Conservation (phyloP, 495 filamentous ascomycete species). For the Polyplosphaeria fusca region DNA sequence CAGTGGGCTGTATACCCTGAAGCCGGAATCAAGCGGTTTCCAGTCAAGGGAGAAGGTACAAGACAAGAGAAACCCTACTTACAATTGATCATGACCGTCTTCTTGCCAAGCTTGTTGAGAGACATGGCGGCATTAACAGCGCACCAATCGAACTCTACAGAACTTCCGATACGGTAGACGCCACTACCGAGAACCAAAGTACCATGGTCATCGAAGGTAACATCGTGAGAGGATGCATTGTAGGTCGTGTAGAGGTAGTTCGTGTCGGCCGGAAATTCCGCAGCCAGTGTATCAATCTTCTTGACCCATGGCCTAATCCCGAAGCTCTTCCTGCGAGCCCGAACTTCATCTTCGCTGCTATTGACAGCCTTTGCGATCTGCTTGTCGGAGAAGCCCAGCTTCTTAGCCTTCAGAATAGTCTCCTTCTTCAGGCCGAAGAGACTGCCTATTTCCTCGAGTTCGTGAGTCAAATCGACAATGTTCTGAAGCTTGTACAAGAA, state of each 20-base stretch:
- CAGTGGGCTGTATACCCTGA: too few species aligned
- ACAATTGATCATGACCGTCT: slow-evolving; percentile 94
- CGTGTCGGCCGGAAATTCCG: slow-evolving; percentile 95
- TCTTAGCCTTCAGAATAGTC: slow-evolving; percentile 84
- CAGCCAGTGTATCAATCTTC: slow-evolving; percentile 95
- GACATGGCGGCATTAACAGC: slow-evolving; percentile 90
- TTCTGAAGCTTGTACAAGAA: slow-evolving; percentile 98
- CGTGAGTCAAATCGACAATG: slow-evolving; percentile 82
- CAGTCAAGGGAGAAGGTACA: too few species aligned
- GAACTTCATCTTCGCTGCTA: slow-evolving; percentile 83
- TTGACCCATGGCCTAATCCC: slow-evolving; percentile 88
- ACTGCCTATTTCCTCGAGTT: slow-evolving; percentile 84
- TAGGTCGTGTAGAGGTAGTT: slow-evolving; percentile 96
- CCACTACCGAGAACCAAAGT: slow-evolving; percentile 86
- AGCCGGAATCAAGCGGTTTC: too few species aligned
- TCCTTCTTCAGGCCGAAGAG: slow-evolving; percentile 84
- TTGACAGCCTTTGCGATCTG: slow-evolving; percentile 88
- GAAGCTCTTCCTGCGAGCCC: slow-evolving; percentile 78
- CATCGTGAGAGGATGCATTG: slow-evolving; percentile 92
- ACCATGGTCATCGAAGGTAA: slow-evolving; percentile 91
- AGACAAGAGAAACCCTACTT: too few species aligned
- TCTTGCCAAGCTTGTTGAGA: slow-evolving; percentile 84
- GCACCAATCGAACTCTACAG: slow-evolving; percentile 99
- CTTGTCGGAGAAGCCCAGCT: slow-evolving; percentile 94
- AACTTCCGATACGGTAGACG: slow-evolving; percentile 95